Evolutionary conservation across 139 green algal genomes (phyloP).

Genomic region (Pycnococcus provasolii): DNA sequence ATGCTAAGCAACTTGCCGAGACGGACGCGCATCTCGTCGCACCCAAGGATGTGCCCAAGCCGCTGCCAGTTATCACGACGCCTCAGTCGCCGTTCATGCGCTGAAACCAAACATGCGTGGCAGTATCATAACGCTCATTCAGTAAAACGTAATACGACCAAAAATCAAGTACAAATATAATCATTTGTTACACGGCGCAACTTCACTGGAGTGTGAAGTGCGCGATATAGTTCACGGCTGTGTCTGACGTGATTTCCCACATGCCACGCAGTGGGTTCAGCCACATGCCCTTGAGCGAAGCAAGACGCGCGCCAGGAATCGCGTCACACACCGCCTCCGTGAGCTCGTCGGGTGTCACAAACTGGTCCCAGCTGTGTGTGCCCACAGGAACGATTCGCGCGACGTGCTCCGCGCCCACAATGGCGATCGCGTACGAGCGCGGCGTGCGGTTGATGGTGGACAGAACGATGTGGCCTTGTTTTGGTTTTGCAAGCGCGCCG

Average conservation of each 20-base stretch:
- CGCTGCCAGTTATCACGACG: too few relatives aligned
- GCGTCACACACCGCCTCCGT: neutral
- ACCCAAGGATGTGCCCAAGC: too few relatives aligned
- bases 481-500: conserved; percentile 16
- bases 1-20: too few relatives aligned
- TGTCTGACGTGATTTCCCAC: conserved; percentile 43
- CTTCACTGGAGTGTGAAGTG: too few relatives aligned
- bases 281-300: conserved; percentile 45
- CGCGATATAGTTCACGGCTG: conserved; percentile 64
- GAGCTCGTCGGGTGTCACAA: conserved; percentile 63
- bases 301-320: neutral
- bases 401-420: conserved; percentile 71
- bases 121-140: too few relatives aligned
- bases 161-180: too few relatives aligned
- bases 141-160: too few relatives aligned
- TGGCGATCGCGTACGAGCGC: conserved; percentile 58
- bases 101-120: too few relatives aligned
- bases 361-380: conserved; percentile 76
- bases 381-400: conserved; percentile 34
- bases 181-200: too few relatives aligned
- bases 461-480: conserved; percentile 44
- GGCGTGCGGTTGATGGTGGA: conserved; percentile 80
- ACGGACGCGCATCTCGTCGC: too few relatives aligned
- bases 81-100: too few relatives aligned
- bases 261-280: conserved; percentile 34